Evolutionary conservation across 2,329 filamentous ascomycete genomes (phyloP).

Genomic region (Phialemonium atrogriseum): DNA sequence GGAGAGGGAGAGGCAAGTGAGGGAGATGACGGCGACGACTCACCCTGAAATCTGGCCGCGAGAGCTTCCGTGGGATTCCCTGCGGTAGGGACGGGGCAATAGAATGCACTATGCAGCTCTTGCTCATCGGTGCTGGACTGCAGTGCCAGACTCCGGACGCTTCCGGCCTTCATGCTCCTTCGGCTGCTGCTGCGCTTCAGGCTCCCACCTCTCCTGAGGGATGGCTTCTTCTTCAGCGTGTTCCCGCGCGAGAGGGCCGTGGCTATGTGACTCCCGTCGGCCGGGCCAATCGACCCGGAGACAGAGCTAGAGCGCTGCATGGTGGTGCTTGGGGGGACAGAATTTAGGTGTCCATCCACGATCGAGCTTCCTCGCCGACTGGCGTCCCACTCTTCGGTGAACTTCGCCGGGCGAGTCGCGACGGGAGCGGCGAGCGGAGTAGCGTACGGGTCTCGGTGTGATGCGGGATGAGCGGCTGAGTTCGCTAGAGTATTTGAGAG

Average conservation of each 20-base stretch:
- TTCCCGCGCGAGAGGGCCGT: slow-evolving; percentile 44
- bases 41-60: slow-evolving; percentile 82
- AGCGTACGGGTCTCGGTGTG: background rate
- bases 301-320: slow-evolving; percentile 57
- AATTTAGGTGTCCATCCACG: slow-evolving; percentile 46
- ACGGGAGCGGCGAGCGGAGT: slow-evolving; percentile 11
- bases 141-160: slow-evolving; percentile 70
- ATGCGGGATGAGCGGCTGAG: no score
- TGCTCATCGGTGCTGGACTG: slow-evolving; percentile 61
- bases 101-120: slow-evolving; percentile 75
- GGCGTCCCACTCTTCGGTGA: slow-evolving; percentile 65
- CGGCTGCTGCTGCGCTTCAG: slow-evolving; percentile 73
- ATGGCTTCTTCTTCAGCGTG: slow-evolving; percentile 84
- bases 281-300: slow-evolving; percentile 42
- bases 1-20: no score
- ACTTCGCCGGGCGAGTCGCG: slow-evolving; percentile 35
- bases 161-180: slow-evolving; percentile 75
- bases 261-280: slow-evolving; percentile 26
- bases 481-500: slow-evolving; percentile 13
- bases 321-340: slow-evolving; percentile 20
- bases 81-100: slow-evolving; percentile 78
- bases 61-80: slow-evolving; percentile 84
- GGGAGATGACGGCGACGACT: no score
- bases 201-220: slow-evolving; percentile 64
- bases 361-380: slow-evolving; percentile 59